Evolutionary conservation across 176 grass and related monocot genomes (phyloP).

Genomic region (Oryza brachyantha): DNA sequence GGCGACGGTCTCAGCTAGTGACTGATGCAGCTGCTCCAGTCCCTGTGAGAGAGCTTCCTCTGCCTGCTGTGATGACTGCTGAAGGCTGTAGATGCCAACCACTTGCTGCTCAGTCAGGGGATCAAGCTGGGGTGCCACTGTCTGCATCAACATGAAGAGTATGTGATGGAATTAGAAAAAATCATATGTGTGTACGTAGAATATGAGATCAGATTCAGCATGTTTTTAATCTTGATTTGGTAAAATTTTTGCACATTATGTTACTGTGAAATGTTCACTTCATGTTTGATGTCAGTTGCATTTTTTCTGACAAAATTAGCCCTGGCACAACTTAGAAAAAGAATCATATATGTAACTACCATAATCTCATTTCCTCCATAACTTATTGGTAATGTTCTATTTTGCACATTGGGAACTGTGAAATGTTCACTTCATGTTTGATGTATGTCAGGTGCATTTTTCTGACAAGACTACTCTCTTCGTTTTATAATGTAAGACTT

Average conservation of each 20-base stretch:
- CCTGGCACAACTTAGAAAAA: no score
- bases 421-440: no score
- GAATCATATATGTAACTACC: no score
- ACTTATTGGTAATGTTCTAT: no score
- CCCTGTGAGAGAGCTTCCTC: slow-evolving; percentile 95
- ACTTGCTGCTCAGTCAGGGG: slow-evolving; percentile 88
- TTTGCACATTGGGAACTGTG: no score
- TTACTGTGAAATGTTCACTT: neutral
- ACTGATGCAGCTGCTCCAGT: slow-evolving; percentile 75
- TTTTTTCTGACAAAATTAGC: no score
- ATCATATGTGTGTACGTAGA: neutral
- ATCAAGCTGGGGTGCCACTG: slow-evolving; percentile 68
- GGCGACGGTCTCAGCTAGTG: slow-evolving; percentile 58
- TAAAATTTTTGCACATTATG: neutral
- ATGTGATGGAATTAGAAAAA: slow-evolving; percentile 21
- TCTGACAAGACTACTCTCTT: no score
- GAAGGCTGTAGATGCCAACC: slow-evolving; percentile 65
- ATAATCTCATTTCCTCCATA: no score
- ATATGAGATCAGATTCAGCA: neutral
- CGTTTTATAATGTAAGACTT: no score
- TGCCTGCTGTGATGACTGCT: slow-evolving; percentile 84
- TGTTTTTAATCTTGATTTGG: neutral
- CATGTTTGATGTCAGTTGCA: no score
- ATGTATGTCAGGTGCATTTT: no score
- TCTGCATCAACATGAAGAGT: slow-evolving; percentile 33